Evolutionary conservation across 306 rosid species (phyloP).

Genomic region (Pueraria montana): DNA sequence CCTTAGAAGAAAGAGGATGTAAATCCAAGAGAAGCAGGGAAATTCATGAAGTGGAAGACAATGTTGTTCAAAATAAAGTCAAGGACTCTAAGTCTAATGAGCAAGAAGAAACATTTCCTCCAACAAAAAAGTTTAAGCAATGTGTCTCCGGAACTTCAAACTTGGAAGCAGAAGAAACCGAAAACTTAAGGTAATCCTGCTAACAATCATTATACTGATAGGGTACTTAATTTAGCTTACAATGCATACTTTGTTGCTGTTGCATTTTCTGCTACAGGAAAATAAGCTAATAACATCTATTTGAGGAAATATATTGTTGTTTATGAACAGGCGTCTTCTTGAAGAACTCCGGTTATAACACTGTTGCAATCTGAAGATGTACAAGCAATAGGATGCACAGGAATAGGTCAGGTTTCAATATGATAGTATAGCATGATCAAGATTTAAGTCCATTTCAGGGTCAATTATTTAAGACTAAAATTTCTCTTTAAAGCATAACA

Average conservation of each 20-base stretch:
- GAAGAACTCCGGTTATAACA: not conserved
- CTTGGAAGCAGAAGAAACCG: not conserved
- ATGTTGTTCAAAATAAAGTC: not conserved
- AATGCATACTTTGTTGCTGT: not conserved
- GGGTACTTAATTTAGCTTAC: not conserved
- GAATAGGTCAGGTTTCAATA: no score
- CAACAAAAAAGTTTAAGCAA: not conserved
- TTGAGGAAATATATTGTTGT: not conserved
- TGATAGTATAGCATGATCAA: no score
- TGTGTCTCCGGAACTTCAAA: not conserved
- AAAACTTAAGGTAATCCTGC: not conserved
- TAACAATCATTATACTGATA: not conserved
- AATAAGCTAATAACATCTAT: not conserved
- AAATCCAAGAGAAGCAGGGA: not conserved
- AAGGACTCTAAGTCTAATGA: not conserved
- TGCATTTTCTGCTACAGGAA: not conserved
- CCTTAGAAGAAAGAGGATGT: not conserved
- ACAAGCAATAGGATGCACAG: no score
- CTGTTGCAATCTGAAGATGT: no score
- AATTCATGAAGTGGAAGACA: not conserved
- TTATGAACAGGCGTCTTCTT: not conserved
- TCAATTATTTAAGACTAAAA: no score
- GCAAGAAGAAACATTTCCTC: not conserved
- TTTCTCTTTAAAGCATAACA: no score
- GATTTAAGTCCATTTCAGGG: no score